Percentiles rank a stretch among this genome's conserved stretches.
Conservation (phyloP, 441 rosid genomes). For the Raphanus hybrid region DNA sequence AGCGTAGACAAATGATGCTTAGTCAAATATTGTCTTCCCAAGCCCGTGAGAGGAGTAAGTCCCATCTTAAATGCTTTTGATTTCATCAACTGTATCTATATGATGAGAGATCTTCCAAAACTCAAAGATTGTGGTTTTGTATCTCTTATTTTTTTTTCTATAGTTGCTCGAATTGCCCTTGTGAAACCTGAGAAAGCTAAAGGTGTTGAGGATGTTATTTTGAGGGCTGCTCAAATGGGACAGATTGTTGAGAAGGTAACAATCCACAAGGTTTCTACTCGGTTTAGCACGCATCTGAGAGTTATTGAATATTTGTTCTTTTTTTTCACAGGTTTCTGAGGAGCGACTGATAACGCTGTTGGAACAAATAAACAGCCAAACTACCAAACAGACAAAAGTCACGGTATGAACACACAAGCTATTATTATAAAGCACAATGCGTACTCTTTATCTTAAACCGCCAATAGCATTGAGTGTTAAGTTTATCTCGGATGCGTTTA, state of each 20-base stretch:
- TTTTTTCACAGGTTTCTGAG: conserved; percentile 72
- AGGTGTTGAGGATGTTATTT: conserved; percentile 86
- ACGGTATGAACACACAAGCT: conserved; percentile 53
- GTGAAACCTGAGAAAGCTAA: conserved; percentile 99
- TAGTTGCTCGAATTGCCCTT: conserved; percentile 94
- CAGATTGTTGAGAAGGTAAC: conserved; percentile 86
- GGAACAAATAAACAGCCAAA: conserved; percentile 93
- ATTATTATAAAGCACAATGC: too few species aligned
- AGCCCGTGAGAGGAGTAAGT: conserved; percentile 93
- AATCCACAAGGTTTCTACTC: too few species aligned
- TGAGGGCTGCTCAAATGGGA: conserved; percentile 64
- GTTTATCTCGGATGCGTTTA: too few species aligned
- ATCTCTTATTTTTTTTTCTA: not conserved
- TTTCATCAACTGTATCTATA: not conserved
- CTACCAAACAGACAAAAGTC: conserved; percentile 89
- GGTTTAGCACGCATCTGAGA: too few species aligned
- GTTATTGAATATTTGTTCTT: not conserved
- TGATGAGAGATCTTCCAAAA: not conserved
- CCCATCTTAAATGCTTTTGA: not conserved
- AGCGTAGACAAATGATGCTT: too few species aligned
- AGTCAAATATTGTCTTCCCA: conserved; percentile 83
- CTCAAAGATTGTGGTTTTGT: not conserved
- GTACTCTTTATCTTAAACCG: too few species aligned
- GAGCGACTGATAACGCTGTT: conserved; percentile 84
- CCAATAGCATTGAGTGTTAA: too few species aligned